These are phyloP conservation scores for Colletotrichum sp. DNA, from an alignment of 2,329 filamentous ascomycete genomes.

Conservation along the genomic window DNA sequence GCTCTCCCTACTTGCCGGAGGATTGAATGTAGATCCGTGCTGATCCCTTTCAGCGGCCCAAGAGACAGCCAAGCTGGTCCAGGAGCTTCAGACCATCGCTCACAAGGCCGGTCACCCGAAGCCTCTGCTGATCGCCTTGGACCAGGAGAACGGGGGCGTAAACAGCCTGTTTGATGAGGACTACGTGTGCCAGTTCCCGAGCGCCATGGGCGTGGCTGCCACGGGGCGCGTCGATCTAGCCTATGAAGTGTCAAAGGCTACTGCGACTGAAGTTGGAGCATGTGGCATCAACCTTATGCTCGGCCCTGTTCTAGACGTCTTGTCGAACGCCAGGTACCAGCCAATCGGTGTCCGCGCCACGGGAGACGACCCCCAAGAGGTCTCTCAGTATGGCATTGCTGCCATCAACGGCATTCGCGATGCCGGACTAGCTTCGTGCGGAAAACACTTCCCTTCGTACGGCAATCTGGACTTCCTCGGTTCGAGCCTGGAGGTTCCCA, in stretches of 20 bases:
- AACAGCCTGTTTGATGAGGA: conserved; percentile 97
- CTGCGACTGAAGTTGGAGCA: conserved; percentile 88
- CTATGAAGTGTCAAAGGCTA: conserved; percentile 90
- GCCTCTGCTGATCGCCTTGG: conserved; percentile 87
- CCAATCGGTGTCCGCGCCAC: conserved; percentile 88
- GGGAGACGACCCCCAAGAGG: conserved; percentile 93
- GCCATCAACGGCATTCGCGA: conserved; percentile 93
- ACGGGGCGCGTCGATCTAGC: conserved; percentile 85
- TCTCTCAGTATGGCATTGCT: conserved; percentile 89
- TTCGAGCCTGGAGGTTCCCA: conserved; percentile 89
- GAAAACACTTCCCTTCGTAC: conserved; percentile 96
- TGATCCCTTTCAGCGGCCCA: conserved; percentile 72
- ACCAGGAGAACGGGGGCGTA: conserved; percentile 98
- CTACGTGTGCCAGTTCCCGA: conserved; percentile 95
- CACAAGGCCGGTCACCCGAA: conserved; percentile 89
- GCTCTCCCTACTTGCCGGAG: neutral
- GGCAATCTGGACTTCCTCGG: conserved; percentile 94
- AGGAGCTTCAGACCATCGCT: conserved; percentile 91
- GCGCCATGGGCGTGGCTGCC: conserved; percentile 95
- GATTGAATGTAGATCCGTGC: conserved; percentile 1
- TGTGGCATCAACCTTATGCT: conserved; percentile 97
- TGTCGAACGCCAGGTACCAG: conserved; percentile 92
- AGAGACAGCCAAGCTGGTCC: conserved; percentile 85
- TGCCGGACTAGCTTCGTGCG: conserved; percentile 85
- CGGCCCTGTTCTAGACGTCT: conserved; percentile 89